phyloP scores from a whole-genome alignment of 2,329 filamentous ascomycete genomes.

The Chaetomium sp. region DNA sequence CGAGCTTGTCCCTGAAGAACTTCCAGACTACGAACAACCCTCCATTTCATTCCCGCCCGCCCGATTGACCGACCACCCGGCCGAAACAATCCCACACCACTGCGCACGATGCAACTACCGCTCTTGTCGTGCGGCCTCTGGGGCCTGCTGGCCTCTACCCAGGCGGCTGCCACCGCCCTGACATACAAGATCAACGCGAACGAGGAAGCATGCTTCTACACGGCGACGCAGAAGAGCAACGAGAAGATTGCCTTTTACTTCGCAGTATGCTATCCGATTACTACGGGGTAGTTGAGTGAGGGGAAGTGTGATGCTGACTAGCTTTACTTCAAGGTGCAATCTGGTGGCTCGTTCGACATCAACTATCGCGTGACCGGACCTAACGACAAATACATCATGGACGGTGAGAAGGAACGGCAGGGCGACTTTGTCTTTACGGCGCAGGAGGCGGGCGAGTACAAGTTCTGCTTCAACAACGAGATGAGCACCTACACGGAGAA shows the following conservation, averaged over 20 bases:
- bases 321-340: slow-evolving; percentile 67
- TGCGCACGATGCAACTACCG: slow-evolving; percentile 56
- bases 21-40: background rate
- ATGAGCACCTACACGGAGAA: slow-evolving; percentile 99
- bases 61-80: slow-evolving; percentile 28
- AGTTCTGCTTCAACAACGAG: slow-evolving; percentile 97
- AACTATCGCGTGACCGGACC: slow-evolving; percentile 87
- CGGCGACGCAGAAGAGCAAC: slow-evolving; percentile 66
- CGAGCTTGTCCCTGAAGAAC: slow-evolving; percentile 20
- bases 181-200: slow-evolving; percentile 88
- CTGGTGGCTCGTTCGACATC: slow-evolving; percentile 93
- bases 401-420: slow-evolving; percentile 85
- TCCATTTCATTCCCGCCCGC: no score
- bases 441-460: slow-evolving; percentile 79
- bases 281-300: background rate
- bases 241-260: slow-evolving; percentile 98
- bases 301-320: background rate
- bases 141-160: slow-evolving; percentile 57
- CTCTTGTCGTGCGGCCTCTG: slow-evolving; percentile 60
- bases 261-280: slow-evolving; percentile 57
- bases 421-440: slow-evolving; percentile 98
- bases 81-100: slow-evolving; percentile 15
- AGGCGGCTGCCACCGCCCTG: slow-evolving; percentile 78
- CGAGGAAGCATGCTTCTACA: slow-evolving; percentile 95
- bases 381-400: slow-evolving; percentile 70